Evolutionary conservation across 371 early-diverging fungal species (phyloP), one percentile per base, ranked within the genome.

Genomic region (Homolaphlyctis polyrhiza): DNA sequence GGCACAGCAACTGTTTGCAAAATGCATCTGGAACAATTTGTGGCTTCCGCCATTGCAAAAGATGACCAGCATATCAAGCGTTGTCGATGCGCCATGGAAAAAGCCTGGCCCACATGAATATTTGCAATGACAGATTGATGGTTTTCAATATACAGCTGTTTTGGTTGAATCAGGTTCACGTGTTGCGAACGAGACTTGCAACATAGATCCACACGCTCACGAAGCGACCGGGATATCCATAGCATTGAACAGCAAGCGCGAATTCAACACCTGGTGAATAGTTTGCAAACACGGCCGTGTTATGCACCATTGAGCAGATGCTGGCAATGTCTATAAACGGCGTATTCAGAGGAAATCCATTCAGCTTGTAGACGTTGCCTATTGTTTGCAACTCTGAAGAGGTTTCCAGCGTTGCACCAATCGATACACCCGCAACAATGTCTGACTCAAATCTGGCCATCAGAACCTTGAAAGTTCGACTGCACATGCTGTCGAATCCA

Each of bases 191-290:
- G 2, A 55, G 55, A 33, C 55, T 55, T 21, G 57, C 63, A 13
- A 75, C 61, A 65, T 74, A 82, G 1, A 82, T 39, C 80, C 80
- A 79, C 11, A 79, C 76, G 39, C 69, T 70, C 16, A 75, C 70
- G 57, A 82, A 74, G 16, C 72, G 69, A 11, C 73, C 73, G 6
- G 76, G 73, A 57, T 79, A 80, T 3, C 66, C 79, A 5, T 61
- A 61, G 36, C 75, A 73, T 50, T 68, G 66, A 3, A 80, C 76
- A 3, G 73, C 76, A n/a, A 80, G 32, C 8, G 79, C 76, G 67
- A 80, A 82, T 63, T 82, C 83, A 1, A 72, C 77, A 2, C 67
- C 63, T 5, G 63, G 62, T 52, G 73, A 74, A 3, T 66, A 66
- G 50, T 70, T 71, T 32, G 66, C 60, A 50, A 74, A 71, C 29